These are phyloP conservation scores for Yarrowia yakushimensis DNA, from an alignment of 805 yeast genomes.

Conservation along the genomic window DNA sequence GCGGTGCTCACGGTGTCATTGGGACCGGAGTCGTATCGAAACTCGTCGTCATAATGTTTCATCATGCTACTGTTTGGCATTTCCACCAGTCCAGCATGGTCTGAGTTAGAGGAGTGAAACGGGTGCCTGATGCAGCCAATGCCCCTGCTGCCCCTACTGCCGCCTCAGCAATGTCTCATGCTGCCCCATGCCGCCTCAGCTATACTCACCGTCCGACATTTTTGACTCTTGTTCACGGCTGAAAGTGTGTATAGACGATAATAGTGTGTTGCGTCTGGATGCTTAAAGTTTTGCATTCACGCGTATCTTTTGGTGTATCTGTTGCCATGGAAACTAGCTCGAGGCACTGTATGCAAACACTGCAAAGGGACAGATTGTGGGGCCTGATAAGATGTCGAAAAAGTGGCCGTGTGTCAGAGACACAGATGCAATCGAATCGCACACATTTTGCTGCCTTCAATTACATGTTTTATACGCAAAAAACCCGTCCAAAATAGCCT, in stretches of 20 bases:
- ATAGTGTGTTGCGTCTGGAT: slow-evolving; percentile 17
- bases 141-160: no score
- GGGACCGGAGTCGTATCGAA: not conserved
- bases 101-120: no score
- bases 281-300: not conserved
- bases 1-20: slow-evolving; percentile 18
- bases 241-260: not conserved
- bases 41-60: slow-evolving; percentile 7
- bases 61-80: slow-evolving; percentile 19
- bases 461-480: no score
- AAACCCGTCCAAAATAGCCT: no score
- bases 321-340: slow-evolving; percentile 3
- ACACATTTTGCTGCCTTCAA: no score
- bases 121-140: no score
- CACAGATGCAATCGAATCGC: no score
- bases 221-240: not conserved
- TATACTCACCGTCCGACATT: slow-evolving; percentile 11
- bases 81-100: slow-evolving; percentile 7
- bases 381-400: no score
- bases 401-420: no score
- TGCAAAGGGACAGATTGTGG: no score
- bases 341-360: not conserved
- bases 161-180: not conserved
- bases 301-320: slow-evolving; percentile 8
- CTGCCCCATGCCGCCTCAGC: no score